These are phyloP conservation scores for Cryomyces minteri DNA, from an alignment of 495 filamentous ascomycete species.

Conservation along the genomic window DNA sequence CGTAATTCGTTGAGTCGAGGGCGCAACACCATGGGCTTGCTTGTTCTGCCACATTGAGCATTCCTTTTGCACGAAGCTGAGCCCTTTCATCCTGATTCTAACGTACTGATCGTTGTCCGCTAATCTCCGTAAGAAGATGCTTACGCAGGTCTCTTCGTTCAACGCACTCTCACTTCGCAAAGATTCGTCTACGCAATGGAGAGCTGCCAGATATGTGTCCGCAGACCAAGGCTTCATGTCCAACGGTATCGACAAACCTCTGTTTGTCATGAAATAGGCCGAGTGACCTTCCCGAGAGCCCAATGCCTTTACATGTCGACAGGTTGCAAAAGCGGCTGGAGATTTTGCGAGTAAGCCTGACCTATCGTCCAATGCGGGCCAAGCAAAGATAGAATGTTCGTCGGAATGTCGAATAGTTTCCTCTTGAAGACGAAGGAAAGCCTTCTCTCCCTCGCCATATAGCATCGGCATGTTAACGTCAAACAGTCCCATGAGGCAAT, in stretches of 20 bases:
- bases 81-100: not conserved
- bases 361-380: not conserved
- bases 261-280: conserved; percentile 2
- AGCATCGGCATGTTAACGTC: conserved; percentile 11
- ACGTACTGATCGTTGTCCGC: not conserved
- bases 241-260: not conserved
- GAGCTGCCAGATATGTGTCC: not conserved
- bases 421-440: conserved; percentile 6
- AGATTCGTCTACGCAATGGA: not conserved
- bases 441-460: conserved; percentile 7
- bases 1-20: not conserved
- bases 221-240: not conserved
- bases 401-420: conserved; percentile 1
- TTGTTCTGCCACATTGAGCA: not conserved
- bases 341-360: not conserved
- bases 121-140: not conserved
- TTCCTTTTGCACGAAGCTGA: not conserved
- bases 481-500: conserved; percentile 8
- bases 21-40: not conserved
- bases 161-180: no score
- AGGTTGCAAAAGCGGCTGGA: not conserved
- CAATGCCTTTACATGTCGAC: not conserved
- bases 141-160: conserved; percentile 8
- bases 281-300: not conserved
- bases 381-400: conserved; percentile 3